Conservation (phyloP, 2,329 filamentous ascomycete species). For the Aspergillus fumigatus region DNA sequence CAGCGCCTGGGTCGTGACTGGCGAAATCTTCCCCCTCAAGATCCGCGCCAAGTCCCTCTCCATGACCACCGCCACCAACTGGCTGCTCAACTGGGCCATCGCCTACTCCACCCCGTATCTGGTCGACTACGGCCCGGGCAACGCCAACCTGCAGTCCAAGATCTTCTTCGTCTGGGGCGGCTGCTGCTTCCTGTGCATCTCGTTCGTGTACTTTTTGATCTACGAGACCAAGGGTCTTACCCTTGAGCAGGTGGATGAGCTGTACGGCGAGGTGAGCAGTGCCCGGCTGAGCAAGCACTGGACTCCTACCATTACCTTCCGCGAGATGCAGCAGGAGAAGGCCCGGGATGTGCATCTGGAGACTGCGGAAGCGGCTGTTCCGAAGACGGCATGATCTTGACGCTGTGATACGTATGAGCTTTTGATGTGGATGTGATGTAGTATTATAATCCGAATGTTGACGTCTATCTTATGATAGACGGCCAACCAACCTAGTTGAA, state of each 20-base stretch:
- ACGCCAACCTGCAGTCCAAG: conserved; percentile 60
- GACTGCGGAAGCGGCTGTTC: neutral
- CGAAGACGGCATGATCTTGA: neutral
- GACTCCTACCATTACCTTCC: neutral
- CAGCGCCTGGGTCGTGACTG: conserved; percentile 43
- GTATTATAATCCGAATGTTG: no score
- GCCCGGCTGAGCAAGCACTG: conserved; percentile 42
- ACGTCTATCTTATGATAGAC: no score
- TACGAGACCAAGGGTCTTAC: conserved; percentile 85
- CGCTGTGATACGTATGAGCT: no score
- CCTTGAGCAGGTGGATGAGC: conserved; percentile 76
- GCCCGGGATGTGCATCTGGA: neutral
- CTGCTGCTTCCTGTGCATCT: conserved; percentile 51
- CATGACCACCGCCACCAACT: conserved; percentile 54
- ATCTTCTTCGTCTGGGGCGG: conserved; percentile 59
- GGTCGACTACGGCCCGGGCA: conserved; percentile 62
- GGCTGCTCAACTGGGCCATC: conserved; percentile 69
- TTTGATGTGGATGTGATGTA: no score
- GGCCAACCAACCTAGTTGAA: no score
- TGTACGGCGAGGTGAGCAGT: conserved; percentile 61
- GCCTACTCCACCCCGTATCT: conserved; percentile 78
- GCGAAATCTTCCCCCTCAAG: conserved; percentile 47
- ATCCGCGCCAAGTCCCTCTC: conserved; percentile 44
- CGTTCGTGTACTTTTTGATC: conserved; percentile 62
- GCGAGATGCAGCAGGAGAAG: neutral